phyloP scores from a whole-genome alignment of 2,329 filamentous ascomycete genomes.

The Botrytis pseudocinerea region DNA sequence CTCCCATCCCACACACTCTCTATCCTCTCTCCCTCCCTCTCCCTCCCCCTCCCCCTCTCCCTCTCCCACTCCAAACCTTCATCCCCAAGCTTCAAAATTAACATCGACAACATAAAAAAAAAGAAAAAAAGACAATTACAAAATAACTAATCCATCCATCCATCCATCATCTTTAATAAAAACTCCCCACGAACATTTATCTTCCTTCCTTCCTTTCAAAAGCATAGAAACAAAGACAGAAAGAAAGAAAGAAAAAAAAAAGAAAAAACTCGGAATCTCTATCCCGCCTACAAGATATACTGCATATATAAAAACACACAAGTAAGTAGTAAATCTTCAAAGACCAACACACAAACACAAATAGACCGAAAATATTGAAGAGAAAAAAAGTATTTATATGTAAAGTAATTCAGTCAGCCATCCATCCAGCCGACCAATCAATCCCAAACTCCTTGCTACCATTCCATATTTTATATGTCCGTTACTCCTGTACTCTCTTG shows the following conservation, averaged over 20 bases:
- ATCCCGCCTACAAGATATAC: background rate
- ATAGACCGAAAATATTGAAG: background rate
- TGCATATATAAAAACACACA: background rate
- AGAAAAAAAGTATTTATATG: constrained; percentile 10
- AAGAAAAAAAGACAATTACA: background rate
- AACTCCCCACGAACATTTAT: background rate
- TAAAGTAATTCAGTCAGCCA: background rate
- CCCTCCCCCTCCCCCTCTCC: no score
- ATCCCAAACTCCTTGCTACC: constrained; percentile 17
- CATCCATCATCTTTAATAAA: no score
- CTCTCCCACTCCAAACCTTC: no score
- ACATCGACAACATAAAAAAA: no score
- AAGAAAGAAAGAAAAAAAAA: background rate
- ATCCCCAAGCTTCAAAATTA: no score
- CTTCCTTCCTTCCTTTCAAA: background rate
- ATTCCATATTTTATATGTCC: constrained; percentile 10
- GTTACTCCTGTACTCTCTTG: constrained; percentile 8
- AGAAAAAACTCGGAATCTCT: no score
- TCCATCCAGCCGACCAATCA: background rate
- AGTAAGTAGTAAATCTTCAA: background rate
- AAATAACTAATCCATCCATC: background rate
- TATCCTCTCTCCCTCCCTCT: no score
- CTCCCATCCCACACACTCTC: no score
- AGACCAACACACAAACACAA: background rate
- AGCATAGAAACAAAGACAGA: no score